Percentiles rank a stretch among this genome's conserved stretches.
phyloP scores from a whole-genome alignment of 1,284 basidiomycete genomes.

The Sanghuangporus baumii region DNA sequence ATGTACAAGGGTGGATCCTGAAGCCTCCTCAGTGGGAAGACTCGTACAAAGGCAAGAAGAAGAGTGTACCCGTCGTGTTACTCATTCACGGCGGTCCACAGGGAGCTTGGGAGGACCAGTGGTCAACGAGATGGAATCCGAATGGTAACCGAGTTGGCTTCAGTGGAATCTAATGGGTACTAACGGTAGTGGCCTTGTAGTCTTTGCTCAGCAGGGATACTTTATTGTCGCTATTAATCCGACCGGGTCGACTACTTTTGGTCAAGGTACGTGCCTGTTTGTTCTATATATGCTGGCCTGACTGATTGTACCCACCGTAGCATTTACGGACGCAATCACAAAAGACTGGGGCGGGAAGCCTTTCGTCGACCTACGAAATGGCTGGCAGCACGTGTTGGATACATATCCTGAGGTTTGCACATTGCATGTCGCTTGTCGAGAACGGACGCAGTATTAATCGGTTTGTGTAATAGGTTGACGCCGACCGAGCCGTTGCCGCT shows the following conservation, averaged over 20 bases:
- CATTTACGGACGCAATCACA: constrained; percentile 75
- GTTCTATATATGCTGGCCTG: too few species aligned
- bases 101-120: constrained; percentile 76
- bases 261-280: constrained; percentile 50
- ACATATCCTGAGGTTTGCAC: constrained; percentile 57
- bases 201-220: constrained; percentile 81
- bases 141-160: constrained; percentile 44
- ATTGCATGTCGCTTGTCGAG: not conserved
- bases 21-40: constrained; percentile 56
- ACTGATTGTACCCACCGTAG: constrained; percentile 30
- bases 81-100: constrained; percentile 81
- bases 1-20: constrained; percentile 79
- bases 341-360: constrained; percentile 86
- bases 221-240: constrained; percentile 83
- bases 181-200: constrained; percentile 28
- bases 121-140: constrained; percentile 87
- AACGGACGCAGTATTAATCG: not conserved
- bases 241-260: constrained; percentile 84
- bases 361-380: constrained; percentile 72
- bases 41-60: constrained; percentile 57
- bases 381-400: constrained; percentile 68
- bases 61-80: constrained; percentile 70
- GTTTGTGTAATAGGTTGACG: constrained; percentile 55
- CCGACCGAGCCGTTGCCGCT: constrained; percentile 73
- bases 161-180: not conserved